Conservation (phyloP, 768 basidiomycete species). For the Kockovaella imperatae region DNA sequence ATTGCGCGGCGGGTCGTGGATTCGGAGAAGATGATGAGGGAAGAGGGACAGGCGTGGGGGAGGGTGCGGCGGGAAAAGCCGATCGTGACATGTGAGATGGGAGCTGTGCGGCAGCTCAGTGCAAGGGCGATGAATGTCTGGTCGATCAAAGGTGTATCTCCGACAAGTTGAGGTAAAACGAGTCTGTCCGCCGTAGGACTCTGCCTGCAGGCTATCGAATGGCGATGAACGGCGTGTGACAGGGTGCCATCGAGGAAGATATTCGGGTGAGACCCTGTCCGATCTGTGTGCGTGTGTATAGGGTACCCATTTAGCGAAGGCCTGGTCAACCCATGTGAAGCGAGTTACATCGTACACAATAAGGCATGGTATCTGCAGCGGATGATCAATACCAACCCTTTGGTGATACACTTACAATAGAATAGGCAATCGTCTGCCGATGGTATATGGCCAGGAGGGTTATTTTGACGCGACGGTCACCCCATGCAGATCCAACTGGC, state of each 20-base stretch:
- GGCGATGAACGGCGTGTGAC: no score
- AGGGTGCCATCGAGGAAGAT: no score
- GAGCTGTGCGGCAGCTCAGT: background rate
- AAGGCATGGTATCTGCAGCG: background rate
- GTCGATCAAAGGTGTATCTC: no score
- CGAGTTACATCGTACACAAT: background rate
- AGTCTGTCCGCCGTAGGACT: no score
- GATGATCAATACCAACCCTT: background rate
- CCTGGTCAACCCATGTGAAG: background rate
- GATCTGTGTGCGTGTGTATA: no score
- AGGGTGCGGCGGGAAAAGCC: background rate
- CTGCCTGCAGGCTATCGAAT: no score
- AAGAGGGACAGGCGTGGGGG: background rate
- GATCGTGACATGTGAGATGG: background rate
- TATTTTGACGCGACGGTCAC: no score
- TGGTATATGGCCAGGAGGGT: background rate
- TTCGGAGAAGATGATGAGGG: background rate
- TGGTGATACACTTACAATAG: background rate
- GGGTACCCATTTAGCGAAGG: no score
- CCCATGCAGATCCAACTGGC: conserved; percentile 50
- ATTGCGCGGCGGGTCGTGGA: no score
- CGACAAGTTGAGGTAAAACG: no score
- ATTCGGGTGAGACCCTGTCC: no score
- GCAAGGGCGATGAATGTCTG: no score
- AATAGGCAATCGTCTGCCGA: background rate